Evolutionary conservation across 805 yeast species (phyloP).

Genomic region (Monosporozyma yasuniensis): DNA sequence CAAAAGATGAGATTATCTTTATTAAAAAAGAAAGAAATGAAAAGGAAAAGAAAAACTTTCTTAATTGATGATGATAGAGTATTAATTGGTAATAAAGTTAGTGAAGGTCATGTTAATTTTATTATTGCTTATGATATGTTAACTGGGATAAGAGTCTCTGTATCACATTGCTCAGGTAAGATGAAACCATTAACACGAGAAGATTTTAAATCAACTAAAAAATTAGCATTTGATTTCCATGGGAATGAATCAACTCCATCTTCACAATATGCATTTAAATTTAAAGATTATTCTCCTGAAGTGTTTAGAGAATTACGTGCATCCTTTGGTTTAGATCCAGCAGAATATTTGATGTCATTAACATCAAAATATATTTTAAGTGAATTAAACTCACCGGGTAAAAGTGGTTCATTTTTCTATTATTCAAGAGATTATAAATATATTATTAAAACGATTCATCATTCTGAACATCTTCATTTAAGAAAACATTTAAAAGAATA

Average conservation of each 20-base stretch:
- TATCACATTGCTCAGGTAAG: slow-evolving; percentile 80
- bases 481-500: slow-evolving; percentile 67
- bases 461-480: slow-evolving; percentile 80
- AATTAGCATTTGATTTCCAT: slow-evolving; percentile 75
- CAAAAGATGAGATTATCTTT: slow-evolving; percentile 43
- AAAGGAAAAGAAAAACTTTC: slow-evolving; percentile 32
- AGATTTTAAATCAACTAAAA: slow-evolving; percentile 67
- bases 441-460: slow-evolving; percentile 93
- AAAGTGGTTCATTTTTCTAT: slow-evolving; percentile 92
- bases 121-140: slow-evolving; percentile 95
- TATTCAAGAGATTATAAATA: slow-evolving; percentile 88
- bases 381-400: slow-evolving; percentile 92
- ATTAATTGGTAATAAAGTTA: slow-evolving; percentile 68
- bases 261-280: slow-evolving; percentile 89
- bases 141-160: slow-evolving; percentile 93
- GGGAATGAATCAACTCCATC: slow-evolving; percentile 91
- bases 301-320: slow-evolving; percentile 81
- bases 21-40: slow-evolving; percentile 35
- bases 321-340: slow-evolving; percentile 84
- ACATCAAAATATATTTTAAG: slow-evolving; percentile 89
- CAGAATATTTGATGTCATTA: slow-evolving; percentile 84
- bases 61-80: slow-evolving; percentile 46
- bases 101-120: slow-evolving; percentile 89
- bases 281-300: slow-evolving; percentile 92
- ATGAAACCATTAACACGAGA: slow-evolving; percentile 58